These are phyloP conservation scores for Vigna mungo DNA, from an alignment of 306 rosid genomes.

Conservation along the genomic window DNA sequence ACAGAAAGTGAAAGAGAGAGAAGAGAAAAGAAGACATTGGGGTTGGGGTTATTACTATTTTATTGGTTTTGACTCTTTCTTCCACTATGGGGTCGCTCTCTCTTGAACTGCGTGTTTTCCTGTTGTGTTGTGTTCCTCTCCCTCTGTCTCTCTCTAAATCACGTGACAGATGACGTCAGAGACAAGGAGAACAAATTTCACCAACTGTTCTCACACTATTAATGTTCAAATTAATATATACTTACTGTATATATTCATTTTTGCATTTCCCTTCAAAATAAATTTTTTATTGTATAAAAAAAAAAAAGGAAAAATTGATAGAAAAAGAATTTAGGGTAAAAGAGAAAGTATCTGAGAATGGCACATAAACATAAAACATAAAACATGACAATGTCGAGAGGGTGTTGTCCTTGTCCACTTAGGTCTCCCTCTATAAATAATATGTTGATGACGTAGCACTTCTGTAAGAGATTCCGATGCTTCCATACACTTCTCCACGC, in stretches of 20 bases:
- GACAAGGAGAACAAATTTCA: slow-evolving; percentile 14
- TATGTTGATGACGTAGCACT: slow-evolving; percentile 44
- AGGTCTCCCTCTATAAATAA: slow-evolving; percentile 26
- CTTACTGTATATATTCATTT: too few relatives aligned
- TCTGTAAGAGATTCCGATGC: slow-evolving; percentile 41
- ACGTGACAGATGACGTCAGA: slow-evolving; percentile 62
- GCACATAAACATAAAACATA: background rate
- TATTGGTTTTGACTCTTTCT: slow-evolving; percentile 49
- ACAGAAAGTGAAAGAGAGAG: slow-evolving; percentile 24
- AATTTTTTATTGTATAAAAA: too few relatives aligned
- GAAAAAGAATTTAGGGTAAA: slow-evolving; percentile 7
- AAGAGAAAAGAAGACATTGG: slow-evolving; percentile 22
- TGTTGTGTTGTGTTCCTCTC: too few relatives aligned
- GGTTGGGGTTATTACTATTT: slow-evolving; percentile 43
- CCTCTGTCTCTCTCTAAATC: slow-evolving; percentile 44
- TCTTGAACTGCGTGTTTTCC: slow-evolving; percentile 57
- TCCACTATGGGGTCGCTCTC: slow-evolving; percentile 30
- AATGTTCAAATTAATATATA: too few relatives aligned
- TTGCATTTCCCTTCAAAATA: background rate
- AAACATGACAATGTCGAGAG: slow-evolving; percentile 36
- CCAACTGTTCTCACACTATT: background rate
- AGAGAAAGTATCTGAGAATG: slow-evolving; percentile 8
- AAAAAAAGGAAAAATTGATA: background rate
- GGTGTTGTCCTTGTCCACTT: slow-evolving; percentile 19
- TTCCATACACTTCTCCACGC: slow-evolving; percentile 22